Base-by-base conservation (phyloP, 768 basidiomycete genomes). In the Trametes punicea region DNA sequence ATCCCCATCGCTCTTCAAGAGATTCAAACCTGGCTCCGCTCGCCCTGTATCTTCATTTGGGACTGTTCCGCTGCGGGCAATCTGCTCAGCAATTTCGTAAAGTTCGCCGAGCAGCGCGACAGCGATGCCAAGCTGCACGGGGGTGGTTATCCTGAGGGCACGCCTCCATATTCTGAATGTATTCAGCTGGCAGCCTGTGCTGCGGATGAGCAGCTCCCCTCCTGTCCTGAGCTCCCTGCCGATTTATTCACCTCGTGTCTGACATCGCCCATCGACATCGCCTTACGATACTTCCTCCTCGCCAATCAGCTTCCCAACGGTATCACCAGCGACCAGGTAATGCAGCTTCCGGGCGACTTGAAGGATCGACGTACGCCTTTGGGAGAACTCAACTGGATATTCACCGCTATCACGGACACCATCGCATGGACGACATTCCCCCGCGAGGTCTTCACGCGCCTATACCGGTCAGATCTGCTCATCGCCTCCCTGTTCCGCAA, bases 301-400 rank as follows among this genome's bases (percentile, higher is more conserved):
- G 90, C 89, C 57, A 90, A 94, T 59, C 87, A 88, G 51, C 81
- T 93, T 10, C 90, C 89, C 6, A 85, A 83, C 62, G 84, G 85
- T 55, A 81, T 90, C 65, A 87, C 85, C 8, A 79, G 87, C 26
- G 93, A 98, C 65, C 90, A 93, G 89, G 87, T 95, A 30, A 84
- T 90, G 80, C 90, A 94, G 69, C 82, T 99, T 11, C 97, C 97
- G 0, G 97, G 97, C 8, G 95, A 98, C 68, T 81, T 98, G 57
- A 97, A 96, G 72, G 97, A 99, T 67, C 82, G 97, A 18, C 83
- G 95, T 23, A 98, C 97, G 0, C 95, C 97, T 1, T 77, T 99
- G 0, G 97, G 97, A 47, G 97, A 99, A 73, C 81, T 99, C n/a
- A 97, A 96, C 69, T 99, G 97, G 97, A 98, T 98, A 60, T 98